Conservation (phyloP, 306 rosid genomes). For the Medicago arabica region DNA sequence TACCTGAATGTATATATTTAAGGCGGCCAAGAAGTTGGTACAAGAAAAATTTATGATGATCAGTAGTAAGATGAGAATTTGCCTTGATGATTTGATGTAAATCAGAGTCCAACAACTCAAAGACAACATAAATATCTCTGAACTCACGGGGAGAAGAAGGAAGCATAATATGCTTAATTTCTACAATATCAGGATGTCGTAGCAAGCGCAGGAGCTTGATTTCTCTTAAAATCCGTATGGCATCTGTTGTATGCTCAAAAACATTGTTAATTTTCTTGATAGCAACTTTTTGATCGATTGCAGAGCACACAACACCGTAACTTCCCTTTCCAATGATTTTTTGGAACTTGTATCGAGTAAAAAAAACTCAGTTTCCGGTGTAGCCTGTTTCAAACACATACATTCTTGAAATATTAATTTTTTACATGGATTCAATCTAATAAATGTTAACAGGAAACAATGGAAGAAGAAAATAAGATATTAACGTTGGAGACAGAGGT, state of each 20-base stretch:
- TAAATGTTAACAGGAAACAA: too few relatives aligned
- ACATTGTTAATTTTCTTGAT: constrained; percentile 96
- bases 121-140: constrained; percentile 90
- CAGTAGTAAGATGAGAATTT: constrained; percentile 93
- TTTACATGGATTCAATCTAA: too few relatives aligned
- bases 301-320: constrained; percentile 92
- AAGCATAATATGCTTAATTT: constrained; percentile 93
- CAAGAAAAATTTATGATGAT: constrained; percentile 91
- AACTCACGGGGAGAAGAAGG: constrained; percentile 97
- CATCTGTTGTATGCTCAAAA: constrained; percentile 97
- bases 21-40: constrained; percentile 98
- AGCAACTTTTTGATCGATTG: constrained; percentile 84
- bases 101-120: constrained; percentile 97
- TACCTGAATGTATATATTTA: constrained; percentile 90
- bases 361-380: too few relatives aligned
- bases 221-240: too few relatives aligned
- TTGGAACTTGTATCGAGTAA: constrained; percentile 60
- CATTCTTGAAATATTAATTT: too few relatives aligned
- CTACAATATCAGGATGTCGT: constrained; percentile 91
- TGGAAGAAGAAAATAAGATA: too few relatives aligned
- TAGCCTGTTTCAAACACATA: too few relatives aligned
- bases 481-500: too few relatives aligned
- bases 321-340: constrained; percentile 97
- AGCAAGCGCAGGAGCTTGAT: too few relatives aligned
- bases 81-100: constrained; percentile 99